phyloP scores from a whole-genome alignment of 495 filamentous ascomycete species.

The Annulohypoxylon stygium region DNA sequence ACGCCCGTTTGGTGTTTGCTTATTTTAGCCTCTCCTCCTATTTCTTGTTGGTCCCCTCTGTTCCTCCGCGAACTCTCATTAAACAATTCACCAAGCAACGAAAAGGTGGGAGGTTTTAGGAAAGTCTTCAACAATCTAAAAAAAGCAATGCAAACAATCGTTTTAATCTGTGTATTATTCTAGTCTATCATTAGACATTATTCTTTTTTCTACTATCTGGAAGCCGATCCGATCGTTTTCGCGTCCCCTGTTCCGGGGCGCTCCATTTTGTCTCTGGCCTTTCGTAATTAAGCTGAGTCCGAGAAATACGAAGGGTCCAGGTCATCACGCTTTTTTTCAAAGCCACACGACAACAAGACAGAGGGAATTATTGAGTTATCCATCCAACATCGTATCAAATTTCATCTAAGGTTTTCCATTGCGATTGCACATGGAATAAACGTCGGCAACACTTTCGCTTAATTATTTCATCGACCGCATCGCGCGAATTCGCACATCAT shows the following conservation, averaged over 20 bases:
- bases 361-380: constrained; percentile 5
- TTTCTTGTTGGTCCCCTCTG: constrained; percentile 31
- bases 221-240: constrained; percentile 2
- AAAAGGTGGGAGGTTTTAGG: constrained; percentile 23
- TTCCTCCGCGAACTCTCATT: constrained; percentile 7
- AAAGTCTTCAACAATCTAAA: constrained; percentile 13
- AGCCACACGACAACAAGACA: constrained; percentile 20
- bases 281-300: constrained; percentile 30
- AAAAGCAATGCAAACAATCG: constrained; percentile 36
- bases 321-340: constrained; percentile 19
- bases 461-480: constrained; percentile 18
- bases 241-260: constrained; percentile 8
- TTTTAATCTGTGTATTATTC: constrained; percentile 30
- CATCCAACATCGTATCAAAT: background rate
- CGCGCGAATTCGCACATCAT: constrained; percentile 38
- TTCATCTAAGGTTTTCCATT: constrained; percentile 10
- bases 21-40: constrained; percentile 36
- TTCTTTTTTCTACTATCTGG: constrained; percentile 11
- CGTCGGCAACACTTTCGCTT: constrained; percentile 24
- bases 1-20: constrained; percentile 18
- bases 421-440: constrained; percentile 28
- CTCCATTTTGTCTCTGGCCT: constrained; percentile 11
- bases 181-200: constrained; percentile 39
- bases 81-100: constrained; percentile 20
- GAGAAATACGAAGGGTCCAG: constrained; percentile 40